phyloP scores from a whole-genome alignment of 2,329 filamentous ascomycete species.

The Pseudopithomyces maydicus region DNA sequence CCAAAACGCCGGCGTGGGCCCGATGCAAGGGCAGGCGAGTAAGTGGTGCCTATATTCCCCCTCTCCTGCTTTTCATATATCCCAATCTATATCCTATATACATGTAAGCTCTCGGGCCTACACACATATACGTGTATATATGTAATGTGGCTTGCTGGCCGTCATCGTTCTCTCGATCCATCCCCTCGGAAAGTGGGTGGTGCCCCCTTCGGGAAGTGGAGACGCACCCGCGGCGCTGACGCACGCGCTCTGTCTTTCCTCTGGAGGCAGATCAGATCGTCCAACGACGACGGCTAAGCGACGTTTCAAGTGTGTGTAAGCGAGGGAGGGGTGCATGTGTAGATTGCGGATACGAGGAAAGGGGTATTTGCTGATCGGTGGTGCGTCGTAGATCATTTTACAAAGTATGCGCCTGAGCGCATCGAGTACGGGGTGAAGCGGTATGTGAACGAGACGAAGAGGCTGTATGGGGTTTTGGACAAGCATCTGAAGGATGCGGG shows the following conservation, averaged over 20 bases:
- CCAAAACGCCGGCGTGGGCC: constrained; percentile 80
- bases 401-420: constrained; percentile 78
- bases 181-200: no score
- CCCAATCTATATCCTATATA: no score
- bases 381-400: constrained; percentile 69
- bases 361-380: no score
- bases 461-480: constrained; percentile 79
- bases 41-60: constrained; percentile 15
- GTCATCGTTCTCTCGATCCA: no score
- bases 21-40: constrained; percentile 77
- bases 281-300: no score
- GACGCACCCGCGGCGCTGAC: no score
- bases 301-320: neutral
- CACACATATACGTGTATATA: no score
- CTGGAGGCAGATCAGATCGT: no score
- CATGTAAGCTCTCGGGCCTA: no score
- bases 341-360: neutral
- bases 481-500: constrained; percentile 64
- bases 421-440: constrained; percentile 83
- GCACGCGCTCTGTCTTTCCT: no score
- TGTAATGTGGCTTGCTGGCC: no score
- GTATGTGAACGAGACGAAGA: constrained; percentile 82
- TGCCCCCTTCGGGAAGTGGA: no score
- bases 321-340: neutral
- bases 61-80: neutral